A percentile compares a stretch with the other conserved stretches of the same genome.
phyloP scores from a whole-genome alignment of 1,139 yeast genomes.

The Suzukiozyma palmioleophila region DNA sequence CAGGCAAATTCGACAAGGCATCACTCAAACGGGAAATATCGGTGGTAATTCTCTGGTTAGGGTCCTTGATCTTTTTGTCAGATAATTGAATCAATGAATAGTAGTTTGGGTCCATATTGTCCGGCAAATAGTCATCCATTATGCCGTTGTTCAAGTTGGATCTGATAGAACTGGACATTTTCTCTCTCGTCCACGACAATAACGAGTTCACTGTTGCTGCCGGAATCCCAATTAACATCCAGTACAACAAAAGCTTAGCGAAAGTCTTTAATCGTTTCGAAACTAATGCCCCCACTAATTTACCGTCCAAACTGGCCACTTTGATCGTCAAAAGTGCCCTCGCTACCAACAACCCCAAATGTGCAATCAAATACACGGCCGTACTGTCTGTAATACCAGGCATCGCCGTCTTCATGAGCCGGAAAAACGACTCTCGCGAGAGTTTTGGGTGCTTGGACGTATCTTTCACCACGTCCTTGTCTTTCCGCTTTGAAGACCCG shows the following conservation, averaged over 20 bases:
- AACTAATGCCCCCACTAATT: slow-evolving; percentile 77
- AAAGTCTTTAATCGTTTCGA: slow-evolving; percentile 65
- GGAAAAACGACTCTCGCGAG: slow-evolving; percentile 27
- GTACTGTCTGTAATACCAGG: slow-evolving; percentile 32
- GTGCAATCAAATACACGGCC: slow-evolving; percentile 45
- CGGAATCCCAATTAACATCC: slow-evolving; percentile 87
- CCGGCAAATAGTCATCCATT: slow-evolving; percentile 66
- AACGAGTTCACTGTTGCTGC: slow-evolving; percentile 78
- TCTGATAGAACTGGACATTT: slow-evolving; percentile 64
- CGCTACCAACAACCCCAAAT: slow-evolving; percentile 56
- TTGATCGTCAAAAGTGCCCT: slow-evolving; percentile 76
- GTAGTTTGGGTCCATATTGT: slow-evolving; percentile 46
- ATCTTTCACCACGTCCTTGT: slow-evolving; percentile 6
- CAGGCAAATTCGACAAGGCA: slow-evolving; percentile 71
- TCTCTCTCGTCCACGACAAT: slow-evolving; percentile 66
- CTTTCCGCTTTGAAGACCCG: slow-evolving; percentile 5
- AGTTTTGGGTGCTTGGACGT: slow-evolving; percentile 25
- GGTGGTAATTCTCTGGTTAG: slow-evolving; percentile 78
- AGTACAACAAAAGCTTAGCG: slow-evolving; percentile 57
- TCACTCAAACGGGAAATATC: slow-evolving; percentile 74
- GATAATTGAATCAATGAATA: slow-evolving; percentile 50
- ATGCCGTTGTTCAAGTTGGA: slow-evolving; percentile 60
- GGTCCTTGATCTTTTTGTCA: slow-evolving; percentile 58
- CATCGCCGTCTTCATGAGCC: slow-evolving; percentile 35
- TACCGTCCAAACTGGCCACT: slow-evolving; percentile 86